phyloP scores from a whole-genome alignment of 2,329 filamentous ascomycete species.

The Fusarium phyllophilum region DNA sequence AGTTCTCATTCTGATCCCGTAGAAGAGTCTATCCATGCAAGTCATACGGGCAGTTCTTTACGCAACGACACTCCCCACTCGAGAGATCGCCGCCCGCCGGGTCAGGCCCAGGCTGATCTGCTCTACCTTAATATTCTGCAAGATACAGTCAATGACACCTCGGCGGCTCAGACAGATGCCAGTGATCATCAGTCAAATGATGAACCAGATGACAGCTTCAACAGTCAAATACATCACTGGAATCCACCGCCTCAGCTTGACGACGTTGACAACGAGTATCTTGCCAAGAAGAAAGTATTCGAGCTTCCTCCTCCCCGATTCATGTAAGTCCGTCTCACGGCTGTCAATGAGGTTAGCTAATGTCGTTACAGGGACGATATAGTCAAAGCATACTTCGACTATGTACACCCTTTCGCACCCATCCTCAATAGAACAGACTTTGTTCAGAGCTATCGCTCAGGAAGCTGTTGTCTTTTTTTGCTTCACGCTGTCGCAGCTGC shows the following conservation, averaged over 20 bases:
- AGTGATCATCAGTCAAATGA: neutral
- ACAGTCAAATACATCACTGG: constrained; percentile 11
- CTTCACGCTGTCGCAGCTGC: constrained; percentile 6
- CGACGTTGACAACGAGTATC: constrained; percentile 23
- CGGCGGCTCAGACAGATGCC: rapidly evolving
- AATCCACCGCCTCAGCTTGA: constrained; percentile 8
- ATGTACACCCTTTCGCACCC: constrained; percentile 23
- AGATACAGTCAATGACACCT: constrained; percentile 1
- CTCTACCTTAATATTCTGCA: constrained; percentile 32
- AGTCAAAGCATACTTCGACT: constrained; percentile 25
- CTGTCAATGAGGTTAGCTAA: rapidly evolving
- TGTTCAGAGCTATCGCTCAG: constrained; percentile 5
- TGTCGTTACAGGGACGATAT: neutral
- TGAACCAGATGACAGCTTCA: neutral
- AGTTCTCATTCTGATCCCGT: neutral
- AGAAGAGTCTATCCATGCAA: neutral
- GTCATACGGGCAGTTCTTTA: neutral
- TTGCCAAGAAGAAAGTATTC: constrained; percentile 30
- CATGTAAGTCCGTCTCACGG: neutral
- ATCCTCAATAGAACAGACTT: constrained; percentile 19
- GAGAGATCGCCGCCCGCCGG: rapidly evolving
- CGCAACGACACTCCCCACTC: neutral
- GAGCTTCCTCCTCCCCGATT: constrained; percentile 11
- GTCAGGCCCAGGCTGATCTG: neutral
- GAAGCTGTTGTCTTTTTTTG: constrained; percentile 19